Evolutionary conservation across 306 rosid species (phyloP).

Genomic region (Castanea sativa): DNA sequence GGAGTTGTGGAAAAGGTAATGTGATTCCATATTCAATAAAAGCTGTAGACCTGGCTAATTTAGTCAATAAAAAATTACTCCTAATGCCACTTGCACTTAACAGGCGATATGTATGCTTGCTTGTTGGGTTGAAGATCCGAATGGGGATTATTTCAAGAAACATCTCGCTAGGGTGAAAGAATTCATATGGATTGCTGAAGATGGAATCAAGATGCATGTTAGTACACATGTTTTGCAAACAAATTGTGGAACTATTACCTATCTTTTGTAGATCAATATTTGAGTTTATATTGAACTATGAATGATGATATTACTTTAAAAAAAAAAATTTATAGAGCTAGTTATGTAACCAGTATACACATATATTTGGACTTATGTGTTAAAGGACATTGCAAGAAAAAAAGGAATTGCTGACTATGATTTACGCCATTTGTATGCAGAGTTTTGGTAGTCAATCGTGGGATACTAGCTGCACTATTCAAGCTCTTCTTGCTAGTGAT

Average conservation of each 20-base stretch:
- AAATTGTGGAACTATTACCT: not conserved
- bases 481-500: constrained; percentile 32
- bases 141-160: constrained; percentile 33
- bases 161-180: constrained; percentile 32
- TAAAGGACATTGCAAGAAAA: no score
- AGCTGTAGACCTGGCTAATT: not conserved
- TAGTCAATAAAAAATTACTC: not conserved
- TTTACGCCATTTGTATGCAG: constrained; percentile 14
- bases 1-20: constrained; percentile 39
- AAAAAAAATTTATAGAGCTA: no score
- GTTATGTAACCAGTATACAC: no score
- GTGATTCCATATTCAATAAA: not conserved
- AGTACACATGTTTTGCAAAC: not conserved
- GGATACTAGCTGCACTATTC: constrained; percentile 31
- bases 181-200: constrained; percentile 40
- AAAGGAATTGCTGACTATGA: not conserved
- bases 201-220: constrained; percentile 43
- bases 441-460: constrained; percentile 52
- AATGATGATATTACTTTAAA: no score
- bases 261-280: not conserved
- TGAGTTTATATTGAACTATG: no score
- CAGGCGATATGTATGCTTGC: constrained; percentile 40
- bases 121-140: constrained; percentile 45
- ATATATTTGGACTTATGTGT: no score
- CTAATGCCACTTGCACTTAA: not conserved